These are phyloP conservation scores for Nitzschia inconspicua DNA, from an alignment of 108 stramenopile species.

Conservation along the genomic window DNA sequence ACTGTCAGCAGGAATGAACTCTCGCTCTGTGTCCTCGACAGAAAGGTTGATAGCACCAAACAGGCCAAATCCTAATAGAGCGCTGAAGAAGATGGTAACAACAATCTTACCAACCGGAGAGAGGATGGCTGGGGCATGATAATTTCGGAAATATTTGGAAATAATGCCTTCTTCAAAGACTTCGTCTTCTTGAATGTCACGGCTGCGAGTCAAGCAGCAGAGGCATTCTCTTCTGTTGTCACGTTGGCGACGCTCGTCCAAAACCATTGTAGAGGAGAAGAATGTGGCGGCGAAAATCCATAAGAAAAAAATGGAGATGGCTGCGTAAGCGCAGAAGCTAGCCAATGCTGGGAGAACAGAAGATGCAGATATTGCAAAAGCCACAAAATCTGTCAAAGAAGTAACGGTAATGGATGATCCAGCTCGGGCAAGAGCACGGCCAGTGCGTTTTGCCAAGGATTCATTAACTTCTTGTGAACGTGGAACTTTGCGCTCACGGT, in stretches of 20 bases:
- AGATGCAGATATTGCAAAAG: slow-evolving; percentile 69
- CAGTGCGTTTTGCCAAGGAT: slow-evolving; percentile 31
- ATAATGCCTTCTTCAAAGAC: slow-evolving; percentile 38
- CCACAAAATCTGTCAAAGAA: slow-evolving; percentile 71
- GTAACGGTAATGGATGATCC: slow-evolving; percentile 74
- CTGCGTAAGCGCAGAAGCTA: slow-evolving; percentile 77
- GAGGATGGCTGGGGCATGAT: slow-evolving; percentile 56
- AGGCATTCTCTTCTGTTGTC: slow-evolving; percentile 65
- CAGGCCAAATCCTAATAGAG: slow-evolving; percentile 46
- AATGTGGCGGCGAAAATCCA: slow-evolving; percentile 69
- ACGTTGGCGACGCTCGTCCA: slow-evolving; percentile 77
- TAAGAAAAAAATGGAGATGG: slow-evolving; percentile 64
- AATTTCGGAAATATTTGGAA: slow-evolving; percentile 51
- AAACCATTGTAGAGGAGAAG: slow-evolving; percentile 59
- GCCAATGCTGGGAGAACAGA: slow-evolving; percentile 68
- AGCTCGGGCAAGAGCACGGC: slow-evolving; percentile 48
- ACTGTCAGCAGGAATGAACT: slow-evolving; percentile 75
- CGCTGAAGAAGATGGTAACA: slow-evolving; percentile 38
- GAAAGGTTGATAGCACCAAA: slow-evolving; percentile 45
- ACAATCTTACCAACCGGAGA: slow-evolving; percentile 36
- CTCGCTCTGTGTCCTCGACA: slow-evolving; percentile 53
- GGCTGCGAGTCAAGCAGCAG: slow-evolving; percentile 55
- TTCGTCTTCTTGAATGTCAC: slow-evolving; percentile 21
- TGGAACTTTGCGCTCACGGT: slow-evolving; percentile 57
- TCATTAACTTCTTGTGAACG: slow-evolving; percentile 41